Conservation (phyloP, 345 rosid species). For the Eucalyptus erythrocorys region DNA sequence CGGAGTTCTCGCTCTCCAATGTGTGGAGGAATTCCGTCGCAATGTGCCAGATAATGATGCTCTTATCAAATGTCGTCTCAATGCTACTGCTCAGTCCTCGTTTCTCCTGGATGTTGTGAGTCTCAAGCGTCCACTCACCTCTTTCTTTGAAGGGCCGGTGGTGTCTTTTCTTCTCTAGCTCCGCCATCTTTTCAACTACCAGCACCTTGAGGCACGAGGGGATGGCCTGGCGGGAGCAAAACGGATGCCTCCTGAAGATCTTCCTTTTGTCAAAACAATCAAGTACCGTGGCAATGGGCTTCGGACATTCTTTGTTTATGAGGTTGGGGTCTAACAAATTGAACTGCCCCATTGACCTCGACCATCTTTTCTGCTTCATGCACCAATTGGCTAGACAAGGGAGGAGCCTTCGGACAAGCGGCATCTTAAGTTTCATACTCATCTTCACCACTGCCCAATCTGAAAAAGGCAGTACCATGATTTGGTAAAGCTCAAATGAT, state of each 20-base stretch:
- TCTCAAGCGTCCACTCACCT: neutral
- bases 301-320: neutral
- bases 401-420: neutral
- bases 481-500: neutral
- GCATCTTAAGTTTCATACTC: neutral
- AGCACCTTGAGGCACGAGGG: neutral
- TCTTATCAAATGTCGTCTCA: neutral
- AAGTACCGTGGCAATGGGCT: neutral
- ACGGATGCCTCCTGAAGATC: neutral
- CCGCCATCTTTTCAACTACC: neutral
- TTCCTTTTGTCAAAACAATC: neutral
- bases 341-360: neutral
- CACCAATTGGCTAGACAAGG: neutral
- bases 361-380: neutral
- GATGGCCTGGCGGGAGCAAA: neutral
- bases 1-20: neutral
- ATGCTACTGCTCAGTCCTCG: neutral
- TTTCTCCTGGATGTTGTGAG: neutral
- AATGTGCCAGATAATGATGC: constrained; percentile 2
- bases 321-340: neutral
- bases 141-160: neutral
- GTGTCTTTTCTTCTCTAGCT: neutral
- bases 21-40: neutral
- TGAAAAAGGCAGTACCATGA: neutral
- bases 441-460: neutral